Evolutionary conservation across 768 basidiomycete genomes (phyloP).

Genomic region (Agaricus blazei): DNA sequence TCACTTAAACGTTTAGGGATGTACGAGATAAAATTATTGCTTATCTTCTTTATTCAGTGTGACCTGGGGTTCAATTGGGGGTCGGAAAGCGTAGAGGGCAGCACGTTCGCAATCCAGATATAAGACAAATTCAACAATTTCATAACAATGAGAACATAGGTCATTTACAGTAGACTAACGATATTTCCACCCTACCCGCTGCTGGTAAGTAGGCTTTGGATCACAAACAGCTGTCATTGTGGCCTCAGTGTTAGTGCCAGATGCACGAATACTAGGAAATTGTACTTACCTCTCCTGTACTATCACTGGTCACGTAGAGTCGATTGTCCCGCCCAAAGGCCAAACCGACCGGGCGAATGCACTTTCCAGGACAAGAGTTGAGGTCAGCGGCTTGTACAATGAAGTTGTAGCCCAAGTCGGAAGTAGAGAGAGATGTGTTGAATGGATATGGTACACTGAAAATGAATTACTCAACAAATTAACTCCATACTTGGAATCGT

Average conservation of each 20-base stretch:
- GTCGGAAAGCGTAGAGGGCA: too few species aligned
- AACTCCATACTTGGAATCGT: too few species aligned
- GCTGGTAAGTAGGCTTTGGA: background rate
- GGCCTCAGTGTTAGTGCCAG: background rate
- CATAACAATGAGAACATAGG: too few species aligned
- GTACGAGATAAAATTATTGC: too few species aligned
- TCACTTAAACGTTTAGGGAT: too few species aligned
- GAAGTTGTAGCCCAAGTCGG: slow-evolving; percentile 22
- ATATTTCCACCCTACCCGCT: too few species aligned
- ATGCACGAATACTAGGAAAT: background rate
- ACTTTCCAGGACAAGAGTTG: slow-evolving; percentile 31
- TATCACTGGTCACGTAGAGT: slow-evolving; percentile 37
- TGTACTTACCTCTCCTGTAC: slow-evolving; percentile 33
- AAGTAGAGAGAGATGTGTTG: background rate
- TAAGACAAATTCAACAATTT: too few species aligned
- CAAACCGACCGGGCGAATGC: slow-evolving; percentile 41
- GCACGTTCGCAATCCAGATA: too few species aligned
- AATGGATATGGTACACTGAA: slow-evolving; percentile 24
- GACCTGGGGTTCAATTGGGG: too few species aligned
- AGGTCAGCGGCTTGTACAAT: slow-evolving; percentile 35
- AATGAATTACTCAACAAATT: background rate
- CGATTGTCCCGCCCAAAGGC: slow-evolving; percentile 29
- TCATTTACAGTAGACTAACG: too few species aligned
- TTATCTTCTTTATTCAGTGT: too few species aligned
- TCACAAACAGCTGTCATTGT: slow-evolving; percentile 1